phyloP scores from a whole-genome alignment of 2,329 filamentous ascomycete genomes.

The Hymenoscyphus salicellus region DNA sequence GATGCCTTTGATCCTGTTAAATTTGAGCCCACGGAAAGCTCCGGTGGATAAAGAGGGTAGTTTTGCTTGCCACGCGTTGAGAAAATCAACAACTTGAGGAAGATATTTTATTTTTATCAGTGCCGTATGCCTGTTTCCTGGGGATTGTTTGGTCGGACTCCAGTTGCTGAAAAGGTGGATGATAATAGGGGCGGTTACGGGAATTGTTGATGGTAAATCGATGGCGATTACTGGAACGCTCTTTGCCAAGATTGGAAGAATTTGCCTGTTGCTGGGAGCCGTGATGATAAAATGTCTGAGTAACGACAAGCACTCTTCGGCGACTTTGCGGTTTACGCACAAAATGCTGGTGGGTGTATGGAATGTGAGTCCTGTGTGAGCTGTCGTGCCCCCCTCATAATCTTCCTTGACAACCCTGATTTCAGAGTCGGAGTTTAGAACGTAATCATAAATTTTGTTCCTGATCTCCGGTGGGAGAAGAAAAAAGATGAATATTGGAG shows the following conservation, averaged over 20 bases:
- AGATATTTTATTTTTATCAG: neutral
- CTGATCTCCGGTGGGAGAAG: neutral
- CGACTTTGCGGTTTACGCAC: neutral
- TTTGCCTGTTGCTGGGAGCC: neutral
- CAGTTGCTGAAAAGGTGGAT: too few relatives aligned
- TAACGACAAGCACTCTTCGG: neutral
- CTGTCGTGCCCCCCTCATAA: neutral
- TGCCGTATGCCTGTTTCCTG: neutral
- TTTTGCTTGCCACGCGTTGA: neutral
- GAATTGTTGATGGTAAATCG: too few relatives aligned
- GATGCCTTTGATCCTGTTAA: neutral
- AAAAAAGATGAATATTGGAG: neutral
- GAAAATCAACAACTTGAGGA: neutral
- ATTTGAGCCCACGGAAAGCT: neutral
- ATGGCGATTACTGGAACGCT: too few relatives aligned
- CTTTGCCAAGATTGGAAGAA: too few relatives aligned
- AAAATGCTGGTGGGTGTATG: neutral
- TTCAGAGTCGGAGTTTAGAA: neutral
- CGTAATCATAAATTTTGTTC: neutral
- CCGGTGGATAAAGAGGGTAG: neutral
- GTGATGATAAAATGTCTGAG: neutral
- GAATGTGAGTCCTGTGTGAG: neutral
- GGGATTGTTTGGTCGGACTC: too few relatives aligned
- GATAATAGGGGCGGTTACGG: too few relatives aligned
- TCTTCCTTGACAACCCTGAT: neutral